Evolutionary conservation across 1,284 basidiomycete species (phyloP).

Genomic region (Trichosporon asahii): DNA sequence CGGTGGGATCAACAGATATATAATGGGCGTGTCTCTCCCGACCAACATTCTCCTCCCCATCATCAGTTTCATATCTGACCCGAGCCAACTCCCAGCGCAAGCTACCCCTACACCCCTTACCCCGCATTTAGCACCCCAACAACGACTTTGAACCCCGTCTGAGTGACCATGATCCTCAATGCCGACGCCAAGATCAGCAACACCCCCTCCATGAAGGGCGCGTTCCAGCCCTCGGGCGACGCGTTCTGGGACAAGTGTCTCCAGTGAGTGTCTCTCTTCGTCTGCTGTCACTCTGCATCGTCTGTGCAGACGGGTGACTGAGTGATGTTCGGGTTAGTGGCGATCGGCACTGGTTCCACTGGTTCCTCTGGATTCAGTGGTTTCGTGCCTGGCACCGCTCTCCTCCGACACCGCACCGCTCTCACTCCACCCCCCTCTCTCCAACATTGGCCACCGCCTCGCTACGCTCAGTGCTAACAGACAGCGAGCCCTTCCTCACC

Average conservation of each 20-base stretch:
- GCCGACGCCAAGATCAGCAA: conserved; percentile 8
- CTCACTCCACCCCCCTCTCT: not conserved
- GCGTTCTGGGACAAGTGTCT: conserved; percentile 5
- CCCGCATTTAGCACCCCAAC: not conserved
- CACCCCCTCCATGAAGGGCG: conserved; percentile 1
- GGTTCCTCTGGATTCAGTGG: no score
- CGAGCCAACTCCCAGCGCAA: not conserved
- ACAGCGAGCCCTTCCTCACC: conserved; percentile 23
- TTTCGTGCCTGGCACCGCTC: not conserved
- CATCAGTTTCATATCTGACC: not conserved
- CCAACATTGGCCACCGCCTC: not conserved
- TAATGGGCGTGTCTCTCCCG: not conserved
- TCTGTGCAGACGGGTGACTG: not conserved
- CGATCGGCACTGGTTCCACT: not conserved
- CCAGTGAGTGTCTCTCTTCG: not conserved
- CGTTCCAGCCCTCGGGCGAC: conserved; percentile 5
- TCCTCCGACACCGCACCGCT: not conserved
- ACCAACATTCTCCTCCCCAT: not conserved
- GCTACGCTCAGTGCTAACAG: not conserved
- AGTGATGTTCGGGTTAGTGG: not conserved
- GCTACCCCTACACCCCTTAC: not conserved
- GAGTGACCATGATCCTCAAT: conserved; percentile 7
- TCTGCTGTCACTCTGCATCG: not conserved
- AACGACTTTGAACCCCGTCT: not conserved
- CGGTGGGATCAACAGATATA: not conserved